Conservation (phyloP, 2,329 filamentous ascomycete species). For the Endothia cerciana region DNA sequence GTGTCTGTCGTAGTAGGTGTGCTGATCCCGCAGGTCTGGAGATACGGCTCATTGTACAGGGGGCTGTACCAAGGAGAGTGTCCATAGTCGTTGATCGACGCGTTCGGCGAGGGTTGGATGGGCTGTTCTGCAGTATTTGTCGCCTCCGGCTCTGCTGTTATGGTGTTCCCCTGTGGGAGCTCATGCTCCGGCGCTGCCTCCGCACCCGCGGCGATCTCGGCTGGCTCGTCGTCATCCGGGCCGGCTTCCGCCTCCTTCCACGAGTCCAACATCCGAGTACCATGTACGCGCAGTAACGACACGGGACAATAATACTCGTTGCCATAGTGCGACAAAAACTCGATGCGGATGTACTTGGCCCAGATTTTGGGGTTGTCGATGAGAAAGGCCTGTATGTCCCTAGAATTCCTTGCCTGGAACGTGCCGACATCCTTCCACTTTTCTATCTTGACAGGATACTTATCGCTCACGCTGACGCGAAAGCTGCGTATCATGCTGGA, state of each 20-base stretch:
- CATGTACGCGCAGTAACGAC: constrained; percentile 88
- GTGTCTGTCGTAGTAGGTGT: constrained; percentile 35
- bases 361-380: constrained; percentile 95
- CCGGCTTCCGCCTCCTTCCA: constrained; percentile 79
- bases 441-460: constrained; percentile 89
- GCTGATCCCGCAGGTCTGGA: constrained; percentile 34
- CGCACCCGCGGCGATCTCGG: constrained; percentile 39
- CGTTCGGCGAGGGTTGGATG: background rate
- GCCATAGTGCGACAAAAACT: constrained; percentile 91
- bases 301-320: constrained; percentile 97
- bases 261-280: constrained; percentile 94
- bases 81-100: constrained; percentile 30
- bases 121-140: constrained; percentile 4
- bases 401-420: constrained; percentile 89
- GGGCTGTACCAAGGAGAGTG: constrained; percentile 36
- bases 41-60: constrained; percentile 28
- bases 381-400: constrained; percentile 92
- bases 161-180: constrained; percentile 26
- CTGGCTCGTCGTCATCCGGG: constrained; percentile 64
- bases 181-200: constrained; percentile 40
- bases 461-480: constrained; percentile 88
- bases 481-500: constrained; percentile 95
- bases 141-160: constrained; percentile 19
- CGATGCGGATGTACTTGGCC: constrained; percentile 89
- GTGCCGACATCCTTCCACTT: constrained; percentile 89